Conservation (phyloP, 208 protist genomes). For the Leishmania tropica region DNA sequence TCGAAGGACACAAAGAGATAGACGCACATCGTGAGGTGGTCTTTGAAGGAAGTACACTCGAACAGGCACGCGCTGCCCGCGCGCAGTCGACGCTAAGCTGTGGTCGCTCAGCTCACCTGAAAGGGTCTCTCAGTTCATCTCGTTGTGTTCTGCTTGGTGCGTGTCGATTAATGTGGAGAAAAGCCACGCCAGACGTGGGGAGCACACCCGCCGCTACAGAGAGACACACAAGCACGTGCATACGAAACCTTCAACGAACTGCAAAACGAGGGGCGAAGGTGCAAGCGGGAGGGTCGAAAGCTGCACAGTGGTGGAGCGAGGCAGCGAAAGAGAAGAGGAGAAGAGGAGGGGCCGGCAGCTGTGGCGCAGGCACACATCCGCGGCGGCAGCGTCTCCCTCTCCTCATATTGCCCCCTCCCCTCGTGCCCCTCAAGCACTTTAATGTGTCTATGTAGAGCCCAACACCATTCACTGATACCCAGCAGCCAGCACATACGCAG, state of each 20-base stretch:
- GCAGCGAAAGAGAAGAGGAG: background rate
- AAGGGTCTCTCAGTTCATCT: background rate
- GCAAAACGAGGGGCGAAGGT: background rate
- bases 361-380: background rate
- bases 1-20: background rate
- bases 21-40: background rate
- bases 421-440: background rate
- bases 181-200: background rate
- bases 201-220: background rate
- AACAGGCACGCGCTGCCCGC: background rate
- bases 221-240: background rate
- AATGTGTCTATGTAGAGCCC: background rate
- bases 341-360: background rate
- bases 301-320: background rate
- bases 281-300: background rate
- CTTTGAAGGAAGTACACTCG: background rate
- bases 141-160: background rate
- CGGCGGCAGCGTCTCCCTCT: background rate
- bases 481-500: no score
- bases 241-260: background rate
- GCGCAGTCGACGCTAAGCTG: background rate
- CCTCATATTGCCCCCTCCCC: background rate
- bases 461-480: background rate
- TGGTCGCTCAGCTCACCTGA: background rate
- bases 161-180: slow-evolving; percentile 3